These are phyloP conservation scores for Claviceps citrina DNA, from an alignment of 2,329 filamentous ascomycete genomes.

Conservation along the genomic window DNA sequence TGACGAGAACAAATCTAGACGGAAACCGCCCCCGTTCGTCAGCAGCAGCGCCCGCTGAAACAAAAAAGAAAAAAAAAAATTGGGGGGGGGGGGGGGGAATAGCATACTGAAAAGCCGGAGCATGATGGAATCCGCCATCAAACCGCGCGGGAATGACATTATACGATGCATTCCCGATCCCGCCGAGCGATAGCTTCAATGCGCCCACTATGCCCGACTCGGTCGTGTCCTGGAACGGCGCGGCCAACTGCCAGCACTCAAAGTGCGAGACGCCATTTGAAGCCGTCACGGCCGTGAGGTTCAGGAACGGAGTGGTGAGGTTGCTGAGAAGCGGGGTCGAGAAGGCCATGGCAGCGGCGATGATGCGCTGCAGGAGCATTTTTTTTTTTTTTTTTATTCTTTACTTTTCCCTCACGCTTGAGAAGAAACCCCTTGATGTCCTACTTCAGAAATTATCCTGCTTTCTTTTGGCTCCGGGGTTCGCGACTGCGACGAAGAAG, in stretches of 20 bases:
- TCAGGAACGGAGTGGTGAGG: conserved; percentile 14
- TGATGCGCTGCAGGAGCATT: background rate
- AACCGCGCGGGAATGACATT: conserved; percentile 21
- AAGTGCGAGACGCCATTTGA: conserved; percentile 23
- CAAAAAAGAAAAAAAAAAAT: background rate
- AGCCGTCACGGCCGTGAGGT: conserved; percentile 26
- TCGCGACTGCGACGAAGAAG: too few relatives aligned
- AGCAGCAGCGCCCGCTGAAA: too few relatives aligned
- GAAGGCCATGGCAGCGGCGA: background rate
- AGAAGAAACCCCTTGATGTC: too few relatives aligned
- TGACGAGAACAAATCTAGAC: conserved; percentile 20
- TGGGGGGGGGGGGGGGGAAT: too few relatives aligned
- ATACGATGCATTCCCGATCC: conserved; percentile 19
- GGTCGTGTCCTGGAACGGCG: conserved; percentile 11
- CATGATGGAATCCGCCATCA: conserved; percentile 26
- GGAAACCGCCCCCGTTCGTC: background rate
- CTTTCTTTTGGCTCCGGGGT: too few relatives aligned
- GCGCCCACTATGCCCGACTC: conserved; percentile 20
- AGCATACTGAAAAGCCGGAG: conserved; percentile 25
- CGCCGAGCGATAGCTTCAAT: conserved; percentile 17
- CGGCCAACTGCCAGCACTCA: conserved; percentile 29
- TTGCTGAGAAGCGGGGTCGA: background rate
- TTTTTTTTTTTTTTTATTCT: background rate
- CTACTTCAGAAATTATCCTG: too few relatives aligned
- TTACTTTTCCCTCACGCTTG: background rate